A percentile compares a stretch with the other conserved stretches of the same genome.
These are phyloP conservation scores for Patellifolia procumbens DNA, from an alignment of 179 eudicot species.

Conservation along the genomic window DNA sequence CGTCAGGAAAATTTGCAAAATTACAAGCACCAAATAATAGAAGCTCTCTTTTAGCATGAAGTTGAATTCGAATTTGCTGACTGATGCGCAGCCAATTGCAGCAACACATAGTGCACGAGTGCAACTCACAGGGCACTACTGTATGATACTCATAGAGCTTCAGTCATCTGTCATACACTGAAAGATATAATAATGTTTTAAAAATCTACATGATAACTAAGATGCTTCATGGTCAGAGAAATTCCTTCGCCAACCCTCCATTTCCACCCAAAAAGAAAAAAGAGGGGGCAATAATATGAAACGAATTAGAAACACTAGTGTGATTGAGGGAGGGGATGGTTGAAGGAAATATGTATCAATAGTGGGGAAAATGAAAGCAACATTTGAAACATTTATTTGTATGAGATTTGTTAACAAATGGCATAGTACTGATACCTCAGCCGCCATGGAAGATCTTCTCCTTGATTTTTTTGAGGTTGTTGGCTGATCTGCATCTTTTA, in stretches of 20 bases:
- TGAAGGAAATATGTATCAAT: neutral
- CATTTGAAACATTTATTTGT: neutral
- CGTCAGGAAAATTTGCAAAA: neutral
- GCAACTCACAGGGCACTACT: neutral
- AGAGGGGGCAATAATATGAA: neutral
- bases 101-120: neutral
- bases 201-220: neutral
- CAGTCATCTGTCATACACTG: neutral
- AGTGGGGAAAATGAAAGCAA: constrained; percentile 11
- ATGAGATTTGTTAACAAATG: neutral
- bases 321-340: neutral
- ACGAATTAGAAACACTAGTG: neutral
- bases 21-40: neutral
- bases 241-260: neutral
- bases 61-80: neutral
- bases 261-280: neutral
- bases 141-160: neutral
- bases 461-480: constrained; percentile 58
- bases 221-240: neutral
- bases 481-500: constrained; percentile 68
- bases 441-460: constrained; percentile 50
- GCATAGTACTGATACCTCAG: constrained; percentile 51
- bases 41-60: neutral
- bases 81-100: neutral
- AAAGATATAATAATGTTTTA: neutral